Base-by-base conservation (phyloP, 2,329 filamentous ascomycete genomes). In the Phialemonium atrogriseum region DNA sequence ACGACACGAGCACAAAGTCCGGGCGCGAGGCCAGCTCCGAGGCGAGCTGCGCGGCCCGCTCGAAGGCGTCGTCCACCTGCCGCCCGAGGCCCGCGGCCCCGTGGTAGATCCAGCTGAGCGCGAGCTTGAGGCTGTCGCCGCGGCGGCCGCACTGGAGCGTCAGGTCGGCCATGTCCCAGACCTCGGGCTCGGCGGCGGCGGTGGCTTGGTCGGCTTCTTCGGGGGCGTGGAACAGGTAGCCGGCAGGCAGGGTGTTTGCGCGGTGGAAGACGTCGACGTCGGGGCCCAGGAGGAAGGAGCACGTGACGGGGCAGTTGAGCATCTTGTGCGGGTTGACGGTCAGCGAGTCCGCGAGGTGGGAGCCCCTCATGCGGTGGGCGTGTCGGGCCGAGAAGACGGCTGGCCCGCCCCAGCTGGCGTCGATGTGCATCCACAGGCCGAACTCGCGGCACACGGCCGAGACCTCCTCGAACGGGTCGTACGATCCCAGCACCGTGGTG, bases 291-390 rank as follows among this genome's bases (percentile, higher is more conserved):
- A 98, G 70, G 62, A 94, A 95, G 0, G 82, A 88, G 60, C 88
- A 96, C 0, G 88, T 94, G 24, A 93, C 64, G 0, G 91, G 89
- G 3, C 86, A 84, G 36, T 85, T 85, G 51, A 96, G 73, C 91
- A 96, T 96, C 62, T 96, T 96, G 62, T 98, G 91, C 35, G 91
- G 88, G 56, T 94, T 96, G 33, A 94, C 73, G 2, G 87, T 85
- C 23, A 96, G 65, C 10, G 78, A 85, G 56, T 95, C 73, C 8
- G 88, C 91, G 24, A 80, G 68, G 26, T 87, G 69, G 3, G 72
- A 65, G 10, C 89, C 89, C 1, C 62, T 55, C 8, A 96, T 62
- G 50, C 86, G 84, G 33, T 60, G 46, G 40, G 53, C 49, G 25
- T 83, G 79, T 35, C 60, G 60, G n/a, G 66, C 47, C 1, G 77